These are phyloP conservation scores for Withania somnifera DNA, from an alignment of 305 asterid species.

Conservation along the genomic window DNA sequence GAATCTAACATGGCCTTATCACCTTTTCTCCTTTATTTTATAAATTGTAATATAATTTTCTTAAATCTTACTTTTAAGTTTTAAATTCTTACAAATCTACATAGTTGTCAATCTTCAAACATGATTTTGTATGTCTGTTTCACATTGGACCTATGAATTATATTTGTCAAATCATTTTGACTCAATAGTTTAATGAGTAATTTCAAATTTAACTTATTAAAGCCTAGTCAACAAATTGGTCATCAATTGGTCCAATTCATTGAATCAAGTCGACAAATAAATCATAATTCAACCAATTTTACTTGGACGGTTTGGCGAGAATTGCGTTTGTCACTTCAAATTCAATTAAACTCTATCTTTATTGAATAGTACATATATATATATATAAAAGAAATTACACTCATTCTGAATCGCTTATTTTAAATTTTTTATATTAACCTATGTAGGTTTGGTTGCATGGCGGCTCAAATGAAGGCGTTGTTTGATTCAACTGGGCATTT, in stretches of 20 bases:
- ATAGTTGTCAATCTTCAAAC: background rate
- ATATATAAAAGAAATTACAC: background rate
- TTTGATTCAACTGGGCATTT: conserved; percentile 69
- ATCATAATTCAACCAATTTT: background rate
- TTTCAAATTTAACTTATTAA: background rate
- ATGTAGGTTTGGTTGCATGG: conserved; percentile 53
- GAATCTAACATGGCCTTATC: no score
- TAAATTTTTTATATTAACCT: background rate
- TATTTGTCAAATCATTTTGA: background rate
- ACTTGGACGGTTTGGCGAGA: background rate
- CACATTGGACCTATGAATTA: background rate
- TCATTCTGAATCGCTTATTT: background rate
- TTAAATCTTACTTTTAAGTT: no score
- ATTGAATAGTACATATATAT: background rate
- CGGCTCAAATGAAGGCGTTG: conserved; percentile 87
- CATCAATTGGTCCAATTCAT: background rate
- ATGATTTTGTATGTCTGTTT: background rate
- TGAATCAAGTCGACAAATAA: background rate
- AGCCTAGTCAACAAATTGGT: background rate
- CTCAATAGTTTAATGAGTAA: background rate
- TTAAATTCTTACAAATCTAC: no score
- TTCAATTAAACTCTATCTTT: background rate
- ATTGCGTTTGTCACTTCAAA: background rate
- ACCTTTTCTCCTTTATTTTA: no score
- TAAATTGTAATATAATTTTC: no score